Percentiles rank a stretch among this genome's conserved stretches.
Evolutionary conservation across 2,329 filamentous ascomycete species (phyloP).

Genomic region (Clonostachys solani): DNA sequence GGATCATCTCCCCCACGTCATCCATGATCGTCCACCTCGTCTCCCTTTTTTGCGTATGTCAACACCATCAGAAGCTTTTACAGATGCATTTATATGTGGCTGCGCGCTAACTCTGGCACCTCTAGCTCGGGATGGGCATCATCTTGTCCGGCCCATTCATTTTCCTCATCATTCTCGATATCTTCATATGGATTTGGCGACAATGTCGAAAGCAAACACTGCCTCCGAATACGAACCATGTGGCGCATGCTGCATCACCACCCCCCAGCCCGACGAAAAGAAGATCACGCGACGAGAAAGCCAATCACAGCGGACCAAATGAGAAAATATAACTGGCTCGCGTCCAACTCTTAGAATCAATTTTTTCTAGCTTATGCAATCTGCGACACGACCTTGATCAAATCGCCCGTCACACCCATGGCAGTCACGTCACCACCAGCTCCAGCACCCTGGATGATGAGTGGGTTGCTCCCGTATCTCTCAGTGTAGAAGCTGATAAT

Average conservation of each 20-base stretch:
- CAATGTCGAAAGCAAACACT: not conserved
- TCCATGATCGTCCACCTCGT: not conserved
- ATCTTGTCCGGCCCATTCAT: conserved; percentile 40
- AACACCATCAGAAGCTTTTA: conserved; percentile 1
- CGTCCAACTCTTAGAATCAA: not conserved
- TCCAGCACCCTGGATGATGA: conserved; percentile 92
- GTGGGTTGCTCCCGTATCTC: conserved; percentile 83
- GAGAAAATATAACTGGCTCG: not conserved
- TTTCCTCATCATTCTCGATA: conserved; percentile 43
- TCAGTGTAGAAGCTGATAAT: conserved; percentile 99
- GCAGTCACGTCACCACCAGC: conserved; percentile 94
- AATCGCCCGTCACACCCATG: conserved; percentile 93
- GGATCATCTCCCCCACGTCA: not conserved
- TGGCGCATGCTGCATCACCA: not conserved
- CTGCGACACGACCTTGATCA: conserved; percentile 81
- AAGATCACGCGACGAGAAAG: not conserved
- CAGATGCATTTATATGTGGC: too few species aligned
- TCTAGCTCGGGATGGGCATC: conserved; percentile 37
- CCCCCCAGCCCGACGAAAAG: not conserved
- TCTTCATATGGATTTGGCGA: conserved; percentile 49
- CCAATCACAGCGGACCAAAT: not conserved
- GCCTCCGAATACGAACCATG: too few species aligned
- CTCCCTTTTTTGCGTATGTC: not conserved
- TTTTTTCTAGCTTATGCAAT: conserved; percentile 39
- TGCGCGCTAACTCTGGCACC: too few species aligned